These are phyloP conservation scores for Onygena corvina DNA, from an alignment of 2,329 filamentous ascomycete genomes.

Conservation along the genomic window DNA sequence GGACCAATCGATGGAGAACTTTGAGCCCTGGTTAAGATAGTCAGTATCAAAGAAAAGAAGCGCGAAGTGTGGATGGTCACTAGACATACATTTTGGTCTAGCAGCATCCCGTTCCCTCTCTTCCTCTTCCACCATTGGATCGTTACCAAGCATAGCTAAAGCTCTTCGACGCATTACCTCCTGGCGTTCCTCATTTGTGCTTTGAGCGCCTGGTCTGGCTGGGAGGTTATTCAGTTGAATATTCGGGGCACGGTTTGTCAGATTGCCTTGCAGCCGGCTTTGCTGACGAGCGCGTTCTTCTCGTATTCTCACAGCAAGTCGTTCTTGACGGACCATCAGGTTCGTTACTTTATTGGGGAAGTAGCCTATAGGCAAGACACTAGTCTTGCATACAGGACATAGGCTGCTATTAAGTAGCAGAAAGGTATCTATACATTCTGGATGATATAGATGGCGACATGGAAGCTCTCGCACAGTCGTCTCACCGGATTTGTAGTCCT, in stretches of 20 bases:
- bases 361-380: slow-evolving; percentile 58
- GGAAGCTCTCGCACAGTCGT: slow-evolving; percentile 73
- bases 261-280: background rate
- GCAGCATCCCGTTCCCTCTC: slow-evolving; percentile 16
- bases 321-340: slow-evolving; percentile 71
- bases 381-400: slow-evolving; percentile 82
- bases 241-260: background rate
- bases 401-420: slow-evolving; percentile 66
- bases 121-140: slow-evolving; percentile 14
- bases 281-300: background rate
- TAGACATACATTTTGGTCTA: slow-evolving; percentile 17
- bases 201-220: background rate
- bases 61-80: background rate
- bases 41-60: background rate
- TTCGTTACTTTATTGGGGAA: slow-evolving; percentile 62
- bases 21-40: slow-evolving; percentile 14
- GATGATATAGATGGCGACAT: slow-evolving; percentile 88
- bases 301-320: slow-evolving; percentile 32
- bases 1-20: slow-evolving; percentile 12
- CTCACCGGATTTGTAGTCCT: slow-evolving; percentile 57
- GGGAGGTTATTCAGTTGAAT: background rate
- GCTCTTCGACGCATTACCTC: slow-evolving; percentile 15
- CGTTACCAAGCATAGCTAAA: slow-evolving; percentile 14
- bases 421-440: slow-evolving; percentile 80
- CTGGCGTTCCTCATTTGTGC: background rate